Evolutionary conservation across 1,284 basidiomycete species (phyloP).

Genomic region (Wolfiporia cocos): DNA sequence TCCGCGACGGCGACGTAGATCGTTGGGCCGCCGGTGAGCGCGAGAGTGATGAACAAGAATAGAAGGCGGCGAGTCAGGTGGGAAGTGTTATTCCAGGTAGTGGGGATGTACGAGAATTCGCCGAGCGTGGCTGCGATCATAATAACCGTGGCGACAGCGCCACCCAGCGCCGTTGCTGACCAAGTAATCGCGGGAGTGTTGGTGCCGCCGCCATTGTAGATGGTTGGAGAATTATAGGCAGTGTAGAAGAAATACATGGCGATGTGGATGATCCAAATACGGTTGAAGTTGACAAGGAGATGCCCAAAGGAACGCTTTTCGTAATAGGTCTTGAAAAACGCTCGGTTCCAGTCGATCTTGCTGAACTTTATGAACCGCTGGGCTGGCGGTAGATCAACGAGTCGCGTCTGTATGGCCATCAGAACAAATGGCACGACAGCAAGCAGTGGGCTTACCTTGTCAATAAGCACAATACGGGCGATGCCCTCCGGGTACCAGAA

Average conservation of each 20-base stretch:
- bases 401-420: constrained; percentile 56
- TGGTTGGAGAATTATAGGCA: constrained; percentile 84
- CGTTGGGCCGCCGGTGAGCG: constrained; percentile 82
- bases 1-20: constrained; percentile 83
- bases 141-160: constrained; percentile 85
- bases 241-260: constrained; percentile 94
- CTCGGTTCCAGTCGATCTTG: constrained; percentile 89
- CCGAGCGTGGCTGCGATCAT: constrained; percentile 91
- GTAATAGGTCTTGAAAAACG: constrained; percentile 96
- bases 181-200: constrained; percentile 73
- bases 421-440: too few species aligned
- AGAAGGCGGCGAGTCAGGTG: constrained; percentile 84
- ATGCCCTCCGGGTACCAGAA: constrained; percentile 99
- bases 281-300: constrained; percentile 95
- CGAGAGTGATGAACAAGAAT: constrained; percentile 82
- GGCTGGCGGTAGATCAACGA: constrained; percentile 84
- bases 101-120: constrained; percentile 94
- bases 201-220: constrained; percentile 58
- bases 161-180: constrained; percentile 87
- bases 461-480: constrained; percentile 81
- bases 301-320: constrained; percentile 94
- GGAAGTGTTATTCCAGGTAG: constrained; percentile 96
- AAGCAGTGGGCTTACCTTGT: constrained; percentile 57
- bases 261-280: constrained; percentile 94
- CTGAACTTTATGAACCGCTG: constrained; percentile 95